A percentile compares a stretch with the other conserved stretches of the same genome.
Evolutionary conservation across 108 stramenopile species (phyloP).

Genomic region (Cyclotella sp.): DNA sequence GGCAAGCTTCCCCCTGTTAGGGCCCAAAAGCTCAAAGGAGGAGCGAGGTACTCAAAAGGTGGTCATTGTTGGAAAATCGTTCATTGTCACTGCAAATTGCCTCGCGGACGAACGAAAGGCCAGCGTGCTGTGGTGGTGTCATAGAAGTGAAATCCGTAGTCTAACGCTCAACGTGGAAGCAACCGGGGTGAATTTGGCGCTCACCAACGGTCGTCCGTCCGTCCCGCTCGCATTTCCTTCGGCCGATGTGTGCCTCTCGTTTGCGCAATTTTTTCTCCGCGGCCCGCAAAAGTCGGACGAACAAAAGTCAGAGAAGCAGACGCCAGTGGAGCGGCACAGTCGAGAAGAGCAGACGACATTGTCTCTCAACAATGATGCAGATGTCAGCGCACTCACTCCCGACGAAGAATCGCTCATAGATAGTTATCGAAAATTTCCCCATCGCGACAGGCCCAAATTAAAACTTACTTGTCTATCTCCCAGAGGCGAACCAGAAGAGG

Average conservation of each 20-base stretch:
- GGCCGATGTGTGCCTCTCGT: conserved; percentile 67
- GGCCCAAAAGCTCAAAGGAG: background rate
- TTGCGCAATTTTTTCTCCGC: conserved; percentile 77
- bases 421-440: conserved; percentile 36
- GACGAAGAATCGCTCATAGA: conserved; percentile 43
- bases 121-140: conserved; percentile 62
- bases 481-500: conserved; percentile 23
- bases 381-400: conserved; percentile 19
- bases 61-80: conserved; percentile 42
- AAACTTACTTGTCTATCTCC: conserved; percentile 43
- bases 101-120: conserved; percentile 35
- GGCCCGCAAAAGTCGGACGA: conserved; percentile 27
- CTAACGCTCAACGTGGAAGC: conserved; percentile 77
- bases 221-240: conserved; percentile 66
- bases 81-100: conserved; percentile 32
- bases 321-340: background rate
- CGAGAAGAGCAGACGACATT: background rate
- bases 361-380: conserved; percentile 7
- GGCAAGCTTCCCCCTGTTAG: conserved; percentile 26
- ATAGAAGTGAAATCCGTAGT: conserved; percentile 63
- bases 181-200: conserved; percentile 60
- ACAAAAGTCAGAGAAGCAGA: background rate
- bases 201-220: conserved; percentile 40
- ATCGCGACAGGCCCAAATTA: conserved; percentile 37
- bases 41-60: conserved; percentile 5